Conservation (phyloP, 352 stramenopile genomes). For the Pythium rishiriense region DNA sequence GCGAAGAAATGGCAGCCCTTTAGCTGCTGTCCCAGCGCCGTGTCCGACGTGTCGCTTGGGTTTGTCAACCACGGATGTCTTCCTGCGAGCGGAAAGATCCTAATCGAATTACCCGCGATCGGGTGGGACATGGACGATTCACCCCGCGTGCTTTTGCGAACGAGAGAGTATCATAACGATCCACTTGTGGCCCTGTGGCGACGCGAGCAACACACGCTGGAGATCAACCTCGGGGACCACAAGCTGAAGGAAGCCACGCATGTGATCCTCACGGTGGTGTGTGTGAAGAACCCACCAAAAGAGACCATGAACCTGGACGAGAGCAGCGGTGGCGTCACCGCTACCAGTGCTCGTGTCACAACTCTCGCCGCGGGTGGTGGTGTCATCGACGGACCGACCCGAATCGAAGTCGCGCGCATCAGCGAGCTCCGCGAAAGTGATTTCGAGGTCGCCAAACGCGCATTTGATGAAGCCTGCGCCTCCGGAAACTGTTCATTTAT, state of each 20-base stretch:
- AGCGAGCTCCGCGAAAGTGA: constrained; percentile 64
- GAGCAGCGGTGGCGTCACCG: not conserved
- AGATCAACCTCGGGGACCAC: constrained; percentile 31
- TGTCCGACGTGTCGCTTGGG: constrained; percentile 59
- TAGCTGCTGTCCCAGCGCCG: constrained; percentile 44
- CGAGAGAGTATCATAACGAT: constrained; percentile 34
- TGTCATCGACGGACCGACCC: constrained; percentile 62
- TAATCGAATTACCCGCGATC: constrained; percentile 48
- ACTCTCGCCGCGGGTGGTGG: constrained; percentile 47
- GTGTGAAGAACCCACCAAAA: constrained; percentile 53
- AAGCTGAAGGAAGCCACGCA: constrained; percentile 5
- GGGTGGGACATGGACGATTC: constrained; percentile 64
- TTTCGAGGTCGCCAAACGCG: constrained; percentile 40
- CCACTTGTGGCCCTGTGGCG: constrained; percentile 39
- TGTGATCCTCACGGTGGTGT: constrained; percentile 41
- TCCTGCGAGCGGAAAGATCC: constrained; percentile 40
- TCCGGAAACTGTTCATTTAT: constrained; percentile 14
- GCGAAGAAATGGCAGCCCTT: constrained; percentile 56
- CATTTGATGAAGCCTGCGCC: constrained; percentile 25
- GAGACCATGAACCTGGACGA: constrained; percentile 35
- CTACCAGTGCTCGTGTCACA: constrained; percentile 33
- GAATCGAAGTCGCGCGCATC: constrained; percentile 60
- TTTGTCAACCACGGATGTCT: constrained; percentile 45
- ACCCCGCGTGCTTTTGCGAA: constrained; percentile 44
- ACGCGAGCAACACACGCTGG: constrained; percentile 50